Evolutionary conservation across 2,329 filamentous ascomycete genomes (phyloP).

Genomic region (Seiridium unicorne): DNA sequence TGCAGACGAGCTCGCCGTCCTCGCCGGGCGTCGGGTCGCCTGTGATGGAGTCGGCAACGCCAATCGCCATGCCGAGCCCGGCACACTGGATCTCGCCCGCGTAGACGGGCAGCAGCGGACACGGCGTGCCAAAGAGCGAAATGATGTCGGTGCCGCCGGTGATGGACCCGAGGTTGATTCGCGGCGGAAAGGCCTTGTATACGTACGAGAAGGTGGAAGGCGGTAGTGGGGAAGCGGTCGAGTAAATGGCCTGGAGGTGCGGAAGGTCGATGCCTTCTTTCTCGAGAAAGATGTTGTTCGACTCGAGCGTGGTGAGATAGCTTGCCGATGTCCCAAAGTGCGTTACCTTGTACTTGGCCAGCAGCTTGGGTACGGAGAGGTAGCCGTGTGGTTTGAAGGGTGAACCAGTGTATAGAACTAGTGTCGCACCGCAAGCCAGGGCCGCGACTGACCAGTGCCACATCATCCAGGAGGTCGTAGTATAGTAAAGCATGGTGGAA

Average conservation of each 20-base stretch:
- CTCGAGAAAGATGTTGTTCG: slow-evolving; percentile 64
- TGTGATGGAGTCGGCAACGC: slow-evolving; percentile 55
- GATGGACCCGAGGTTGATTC: slow-evolving; percentile 88
- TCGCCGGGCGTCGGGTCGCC: slow-evolving; percentile 60
- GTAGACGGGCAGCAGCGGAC: slow-evolving; percentile 70
- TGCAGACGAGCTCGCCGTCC: slow-evolving; percentile 86
- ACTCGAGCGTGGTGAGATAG: slow-evolving; percentile 87
- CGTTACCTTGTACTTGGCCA: slow-evolving; percentile 78
- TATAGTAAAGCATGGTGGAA: slow-evolving; percentile 87
- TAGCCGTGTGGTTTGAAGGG: slow-evolving; percentile 80
- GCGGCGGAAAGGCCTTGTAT: slow-evolving; percentile 75
- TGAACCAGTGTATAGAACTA: slow-evolving; percentile 89
- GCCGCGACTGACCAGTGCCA: slow-evolving; percentile 93
- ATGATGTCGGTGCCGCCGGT: slow-evolving; percentile 97
- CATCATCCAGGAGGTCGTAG: slow-evolving; percentile 99
- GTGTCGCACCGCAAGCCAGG: slow-evolving; percentile 76
- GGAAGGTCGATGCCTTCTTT: slow-evolving; percentile 53
- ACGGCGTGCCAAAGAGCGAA: slow-evolving; percentile 87
- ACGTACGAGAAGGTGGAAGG: slow-evolving; percentile 92
- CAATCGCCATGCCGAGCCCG: slow-evolving; percentile 77
- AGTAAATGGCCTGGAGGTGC: slow-evolving; percentile 81
- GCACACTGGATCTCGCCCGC: slow-evolving; percentile 75
- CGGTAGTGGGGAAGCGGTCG: slow-evolving; percentile 86
- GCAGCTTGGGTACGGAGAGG: slow-evolving; percentile 77
- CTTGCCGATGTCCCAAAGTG: slow-evolving; percentile 96